Evolutionary conservation across 495 filamentous ascomycete species (phyloP), one percentile per base, ranked within the genome.

Genomic region (Physcia stellaris): DNA sequence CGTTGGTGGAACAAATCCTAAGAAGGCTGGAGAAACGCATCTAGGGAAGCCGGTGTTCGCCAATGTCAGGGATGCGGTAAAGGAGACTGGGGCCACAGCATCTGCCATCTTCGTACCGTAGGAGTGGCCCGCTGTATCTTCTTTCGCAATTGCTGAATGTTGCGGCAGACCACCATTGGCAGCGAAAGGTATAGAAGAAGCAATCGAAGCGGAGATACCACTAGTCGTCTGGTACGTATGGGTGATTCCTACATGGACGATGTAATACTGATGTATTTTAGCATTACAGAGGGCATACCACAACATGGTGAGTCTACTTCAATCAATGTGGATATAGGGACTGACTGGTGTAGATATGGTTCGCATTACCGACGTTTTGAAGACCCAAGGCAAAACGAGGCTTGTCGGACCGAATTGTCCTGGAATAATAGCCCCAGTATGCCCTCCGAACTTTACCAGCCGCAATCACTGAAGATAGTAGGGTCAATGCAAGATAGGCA

Each of bases 401-500:
- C 66, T 98, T 44, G 85, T 98, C 32, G 90, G 92, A 42, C 92
- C 92, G 36, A 99, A 99, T 71, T 99, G 90, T 67, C 90, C 90
- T 35, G 90, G 90, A 58, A 88, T 99, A 62, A 99, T 99, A 55
- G 90, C 90, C 51, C 73, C 74, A 36, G 73, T 78, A 71, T 56
- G 67, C 60, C 36, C 24, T 10, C 17, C 32, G 10, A 18, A 21
- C 37, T 44, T 12, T 37, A 44, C 15, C 47, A 51, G 37, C 24
- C 29, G 13, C 24, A 33, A 16, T 45, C 50, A 43, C 48, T 33
- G 32, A 32, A 27, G 27, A 52, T n/a, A 24, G 4, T 29, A 82
- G 77, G 90, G 88, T 45, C 90, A 94, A 79, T 99, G 90, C 76
- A 99, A 99, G 70, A 99, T 99, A 59, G 90, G 90, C 55, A 99